Base-by-base conservation (phyloP, 495 filamentous ascomycete genomes). In the Penicillium psychrofluorescens region DNA sequence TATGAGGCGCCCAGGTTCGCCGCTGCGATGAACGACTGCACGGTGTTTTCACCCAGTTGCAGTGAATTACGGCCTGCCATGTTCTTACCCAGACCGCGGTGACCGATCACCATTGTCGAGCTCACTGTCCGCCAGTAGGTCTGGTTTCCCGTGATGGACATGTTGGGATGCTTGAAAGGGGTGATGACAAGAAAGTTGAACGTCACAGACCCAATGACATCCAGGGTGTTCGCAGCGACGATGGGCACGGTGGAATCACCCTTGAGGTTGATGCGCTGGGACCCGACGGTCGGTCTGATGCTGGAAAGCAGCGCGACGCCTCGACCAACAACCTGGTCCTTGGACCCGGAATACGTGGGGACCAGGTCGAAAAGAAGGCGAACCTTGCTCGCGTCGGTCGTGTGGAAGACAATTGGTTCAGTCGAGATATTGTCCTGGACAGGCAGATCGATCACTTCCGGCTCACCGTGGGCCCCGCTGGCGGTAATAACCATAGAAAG, bases 151-250 rank as follows among this genome's bases (percentile, higher is more conserved):
- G 86, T 88, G 50, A 96, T 82, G 22, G 84, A 81, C 85, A 97
- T 91, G 41, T 92, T 91, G 4, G 88, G 88, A 58, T 97, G 94
- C 8, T 78, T 77, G 68, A 97, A 98, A 14, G 92, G 90, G 7
- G 88, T 97, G 58, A 98, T 86, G 63, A 97, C 77, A 11, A 95
- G 68, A 56, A 97, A 97, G 58, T 95, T 96, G 77, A 98, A 97
- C 43, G 92, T 92, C 52, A 97, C 86, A 8, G 82, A 79, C 7
- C 92, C 92, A 54, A 98, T 95, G 8, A 96, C 83, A 36, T 96
- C 90, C 31, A 97, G 61, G 27, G 84, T 90, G 35, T 72, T 79
- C 14, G 78, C 77, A 16, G 86, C 84, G 53, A 98, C 75, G 40
- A 98, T 94, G 4, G 92, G 92, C 14, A 98, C 83, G 43, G 84